phyloP scores from a whole-genome alignment of 495 filamentous ascomycete genomes.

The Talaromyces nanjingensis region DNA sequence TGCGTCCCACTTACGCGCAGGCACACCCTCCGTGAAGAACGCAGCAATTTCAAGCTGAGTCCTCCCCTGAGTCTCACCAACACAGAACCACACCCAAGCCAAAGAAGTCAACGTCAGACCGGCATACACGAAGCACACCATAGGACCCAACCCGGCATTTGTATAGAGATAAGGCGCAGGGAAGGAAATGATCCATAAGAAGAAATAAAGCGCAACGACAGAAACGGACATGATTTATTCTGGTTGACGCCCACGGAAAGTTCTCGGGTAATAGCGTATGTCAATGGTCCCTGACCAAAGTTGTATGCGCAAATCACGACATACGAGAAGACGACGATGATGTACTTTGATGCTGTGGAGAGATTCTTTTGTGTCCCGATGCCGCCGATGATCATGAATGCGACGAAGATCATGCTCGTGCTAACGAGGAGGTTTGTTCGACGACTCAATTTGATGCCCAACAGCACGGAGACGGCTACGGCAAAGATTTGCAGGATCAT shows the following conservation, averaged over 20 bases:
- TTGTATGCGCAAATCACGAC: slow-evolving; percentile 31
- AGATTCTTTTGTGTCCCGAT: slow-evolving; percentile 19
- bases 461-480: no score
- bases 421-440: slow-evolving; percentile 20
- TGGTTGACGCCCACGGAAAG: slow-evolving; percentile 31
- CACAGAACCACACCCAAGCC: slow-evolving; percentile 34
- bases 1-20: slow-evolving; percentile 18
- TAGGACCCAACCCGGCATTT: slow-evolving; percentile 26
- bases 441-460: no score
- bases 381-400: slow-evolving; percentile 27
- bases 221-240: slow-evolving; percentile 27
- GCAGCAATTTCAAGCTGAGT: slow-evolving; percentile 23
- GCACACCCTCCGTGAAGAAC: slow-evolving; percentile 23
- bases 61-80: slow-evolving; percentile 29
- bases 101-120: slow-evolving; percentile 21
- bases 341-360: slow-evolving; percentile 13
- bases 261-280: slow-evolving; percentile 26
- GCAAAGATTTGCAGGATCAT: no score
- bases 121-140: slow-evolving; percentile 20
- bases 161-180: slow-evolving; percentile 33
- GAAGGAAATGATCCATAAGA: slow-evolving; percentile 29
- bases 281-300: slow-evolving; percentile 25
- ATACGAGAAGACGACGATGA: slow-evolving; percentile 26
- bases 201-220: slow-evolving; percentile 26
- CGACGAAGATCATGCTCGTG: slow-evolving; percentile 21